Conservation (phyloP, 208 protist species). For the Novymonas esmeraldas region DNA sequence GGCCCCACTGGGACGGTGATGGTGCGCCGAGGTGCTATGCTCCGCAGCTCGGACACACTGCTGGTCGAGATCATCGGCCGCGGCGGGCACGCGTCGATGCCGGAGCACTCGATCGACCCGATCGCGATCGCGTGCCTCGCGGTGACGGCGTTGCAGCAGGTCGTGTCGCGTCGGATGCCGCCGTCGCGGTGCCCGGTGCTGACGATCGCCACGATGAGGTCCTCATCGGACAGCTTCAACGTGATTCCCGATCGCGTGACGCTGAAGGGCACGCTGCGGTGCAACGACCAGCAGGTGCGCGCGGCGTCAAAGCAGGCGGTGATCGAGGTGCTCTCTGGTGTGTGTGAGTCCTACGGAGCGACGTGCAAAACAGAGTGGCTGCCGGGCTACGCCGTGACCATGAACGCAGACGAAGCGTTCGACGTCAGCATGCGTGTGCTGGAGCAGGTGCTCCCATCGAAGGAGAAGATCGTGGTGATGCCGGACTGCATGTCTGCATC, state of each 20-base stretch:
- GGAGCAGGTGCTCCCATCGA: conserved; percentile 26
- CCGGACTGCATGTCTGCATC: conserved; percentile 31
- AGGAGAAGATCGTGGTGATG: conserved; percentile 33
- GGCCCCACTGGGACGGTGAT: conserved; percentile 24
- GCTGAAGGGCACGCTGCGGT: conserved; percentile 57
- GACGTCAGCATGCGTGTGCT: conserved; percentile 37
- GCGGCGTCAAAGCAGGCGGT: conserved; percentile 28
- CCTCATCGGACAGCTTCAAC: conserved; percentile 56
- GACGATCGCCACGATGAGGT: conserved; percentile 40
- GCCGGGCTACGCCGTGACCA: conserved; percentile 46
- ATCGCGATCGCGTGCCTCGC: conserved; percentile 43
- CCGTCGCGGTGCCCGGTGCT: conserved; percentile 45
- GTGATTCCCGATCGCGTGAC: conserved; percentile 56
- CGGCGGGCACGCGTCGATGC: conserved; percentile 66
- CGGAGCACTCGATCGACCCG: conserved; percentile 56
- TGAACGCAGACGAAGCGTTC: conserved; percentile 48
- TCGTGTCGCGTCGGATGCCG: conserved; percentile 52
- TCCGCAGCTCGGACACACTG: conserved; percentile 35
- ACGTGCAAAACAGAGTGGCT: conserved; percentile 34
- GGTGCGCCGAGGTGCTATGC: conserved; percentile 32
- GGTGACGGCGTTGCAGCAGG: conserved; percentile 51
- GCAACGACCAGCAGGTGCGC: conserved; percentile 34
- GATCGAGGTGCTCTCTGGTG: conserved; percentile 35
- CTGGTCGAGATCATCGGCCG: conserved; percentile 39
- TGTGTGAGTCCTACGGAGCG: conserved; percentile 34